Evolutionary conservation across 2,329 filamentous ascomycete genomes (phyloP).

Genomic region (Penicillium oxalicum): DNA sequence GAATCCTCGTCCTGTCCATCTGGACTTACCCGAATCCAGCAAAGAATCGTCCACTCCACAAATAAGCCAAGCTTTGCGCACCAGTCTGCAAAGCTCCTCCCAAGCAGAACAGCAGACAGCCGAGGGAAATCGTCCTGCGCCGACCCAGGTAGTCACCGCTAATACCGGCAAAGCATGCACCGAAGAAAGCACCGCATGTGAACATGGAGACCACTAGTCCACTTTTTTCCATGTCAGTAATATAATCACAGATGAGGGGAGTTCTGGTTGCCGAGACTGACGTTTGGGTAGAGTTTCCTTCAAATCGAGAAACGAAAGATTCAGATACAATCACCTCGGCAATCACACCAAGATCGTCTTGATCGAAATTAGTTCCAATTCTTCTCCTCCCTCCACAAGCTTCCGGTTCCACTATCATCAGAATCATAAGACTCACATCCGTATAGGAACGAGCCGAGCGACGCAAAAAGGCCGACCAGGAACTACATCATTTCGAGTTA

Average conservation of each 20-base stretch:
- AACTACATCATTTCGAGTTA: constrained; percentile 37
- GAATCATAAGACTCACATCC: constrained; percentile 37
- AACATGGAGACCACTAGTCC: constrained; percentile 72
- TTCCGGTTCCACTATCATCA: too few species aligned
- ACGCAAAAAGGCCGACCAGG: constrained; percentile 54
- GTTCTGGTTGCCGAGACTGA: constrained; percentile 11
- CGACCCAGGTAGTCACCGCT: constrained; percentile 61
- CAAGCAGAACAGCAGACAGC: constrained; percentile 64
- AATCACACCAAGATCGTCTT: constrained; percentile 55
- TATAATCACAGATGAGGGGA: neutral
- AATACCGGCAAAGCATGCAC: constrained; percentile 59
- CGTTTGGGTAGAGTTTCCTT: constrained; percentile 26
- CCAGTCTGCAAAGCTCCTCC: constrained; percentile 70
- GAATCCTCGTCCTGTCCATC: too few species aligned
- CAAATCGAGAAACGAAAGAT: constrained; percentile 32
- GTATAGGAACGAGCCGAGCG: constrained; percentile 53
- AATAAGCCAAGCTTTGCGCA: constrained; percentile 53
- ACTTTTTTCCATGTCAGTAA: constrained; percentile 26
- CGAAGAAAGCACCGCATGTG: constrained; percentile 68
- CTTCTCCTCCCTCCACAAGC: too few species aligned
- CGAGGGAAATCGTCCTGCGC: constrained; percentile 64
- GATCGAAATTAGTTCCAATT: neutral
- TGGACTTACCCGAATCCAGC: constrained; percentile 49
- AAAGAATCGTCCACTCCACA: constrained; percentile 65
- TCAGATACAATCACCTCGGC: constrained; percentile 49